Evolutionary conservation across 176 grass and related monocot species (phyloP).

Genomic region (bread wheat (Triticum aestivum)): DNA sequence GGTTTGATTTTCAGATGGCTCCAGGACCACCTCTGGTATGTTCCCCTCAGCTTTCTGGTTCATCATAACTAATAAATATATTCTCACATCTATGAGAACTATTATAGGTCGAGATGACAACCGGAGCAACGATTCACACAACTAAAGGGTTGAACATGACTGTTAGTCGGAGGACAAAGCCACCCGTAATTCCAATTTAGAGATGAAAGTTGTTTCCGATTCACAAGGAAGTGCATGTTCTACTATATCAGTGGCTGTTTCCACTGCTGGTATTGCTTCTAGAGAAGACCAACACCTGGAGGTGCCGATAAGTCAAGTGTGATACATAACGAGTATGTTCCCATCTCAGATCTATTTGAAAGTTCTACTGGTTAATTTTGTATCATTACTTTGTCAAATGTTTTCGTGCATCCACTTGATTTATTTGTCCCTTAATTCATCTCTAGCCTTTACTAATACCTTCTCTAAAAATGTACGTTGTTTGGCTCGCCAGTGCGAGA

Average conservation of each 20-base stretch:
- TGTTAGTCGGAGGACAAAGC: conserved; percentile 61
- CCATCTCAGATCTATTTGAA: neutral
- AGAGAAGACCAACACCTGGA: conserved; percentile 56
- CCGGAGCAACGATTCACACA: conserved; percentile 92
- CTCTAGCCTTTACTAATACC: no score
- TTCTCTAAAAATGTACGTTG: no score
- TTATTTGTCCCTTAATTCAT: no score
- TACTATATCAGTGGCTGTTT: conserved; percentile 13
- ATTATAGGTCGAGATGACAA: conserved; percentile 90
- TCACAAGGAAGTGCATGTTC: conserved; percentile 27
- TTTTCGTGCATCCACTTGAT: no score
- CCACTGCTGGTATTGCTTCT: conserved; percentile 33
- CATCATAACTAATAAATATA: neutral
- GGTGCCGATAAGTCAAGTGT: conserved; percentile 37
- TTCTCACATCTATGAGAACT: neutral
- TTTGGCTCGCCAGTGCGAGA: no score
- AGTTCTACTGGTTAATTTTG: neutral
- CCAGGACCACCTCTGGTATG: conserved; percentile 72
- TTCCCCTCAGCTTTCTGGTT: conserved; percentile 13
- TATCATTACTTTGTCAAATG: no score
- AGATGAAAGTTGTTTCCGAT: conserved; percentile 58
- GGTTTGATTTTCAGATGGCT: conserved; percentile 93
- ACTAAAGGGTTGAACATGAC: conserved; percentile 85
- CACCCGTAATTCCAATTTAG: conserved; percentile 65
- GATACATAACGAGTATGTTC: conserved; percentile 42